A percentile compares a stretch with the other conserved stretches of the same genome.
These are phyloP conservation scores for Tylopilus balloui DNA, from an alignment of 768 basidiomycete species.

Conservation along the genomic window DNA sequence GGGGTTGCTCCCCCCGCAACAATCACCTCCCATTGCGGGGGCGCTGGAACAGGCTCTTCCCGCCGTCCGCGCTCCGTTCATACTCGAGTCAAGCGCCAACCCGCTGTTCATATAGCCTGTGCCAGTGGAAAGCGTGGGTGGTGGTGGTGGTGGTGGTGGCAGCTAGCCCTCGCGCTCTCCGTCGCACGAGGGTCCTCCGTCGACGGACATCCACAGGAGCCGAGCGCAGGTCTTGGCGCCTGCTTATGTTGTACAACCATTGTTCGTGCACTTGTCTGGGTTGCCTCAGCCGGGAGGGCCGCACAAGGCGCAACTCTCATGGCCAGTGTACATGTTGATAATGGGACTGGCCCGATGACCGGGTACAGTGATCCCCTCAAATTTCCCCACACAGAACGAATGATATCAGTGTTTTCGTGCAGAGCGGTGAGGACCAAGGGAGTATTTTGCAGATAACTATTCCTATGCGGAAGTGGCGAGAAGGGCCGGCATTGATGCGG, in stretches of 20 bases:
- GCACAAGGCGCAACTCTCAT: conserved; percentile 15
- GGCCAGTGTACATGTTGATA: conserved; percentile 30
- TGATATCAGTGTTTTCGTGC: too few species aligned
- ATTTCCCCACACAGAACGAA: too few species aligned
- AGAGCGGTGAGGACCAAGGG: too few species aligned
- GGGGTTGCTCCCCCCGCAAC: conserved; percentile 24
- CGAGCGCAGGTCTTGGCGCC: conserved; percentile 24
- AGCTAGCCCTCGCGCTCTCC: conserved; percentile 26
- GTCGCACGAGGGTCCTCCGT: conserved; percentile 28
- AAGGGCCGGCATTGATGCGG: too few species aligned
- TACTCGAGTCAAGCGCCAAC: conserved; percentile 30
- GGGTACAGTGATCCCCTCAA: too few species aligned
- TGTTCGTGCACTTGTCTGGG: conserved; percentile 29
- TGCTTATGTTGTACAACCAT: conserved; percentile 29
- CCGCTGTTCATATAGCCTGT: conserved; percentile 24
- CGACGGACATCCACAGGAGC: conserved; percentile 31
- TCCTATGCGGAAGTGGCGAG: too few species aligned
- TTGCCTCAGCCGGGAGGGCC: conserved; percentile 29
- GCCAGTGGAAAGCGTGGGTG: conserved; percentile 7
- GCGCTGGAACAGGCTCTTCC: conserved; percentile 1
- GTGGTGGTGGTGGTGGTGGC: too few species aligned
- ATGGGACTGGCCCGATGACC: too few species aligned
- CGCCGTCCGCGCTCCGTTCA: conserved; percentile 23
- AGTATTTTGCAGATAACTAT: too few species aligned
- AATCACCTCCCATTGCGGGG: not conserved